A percentile compares a stretch with the other conserved stretches of the same genome.
These are phyloP conservation scores for Erythrophleum fordii DNA, from an alignment of 306 rosid genomes.

Conservation along the genomic window DNA sequence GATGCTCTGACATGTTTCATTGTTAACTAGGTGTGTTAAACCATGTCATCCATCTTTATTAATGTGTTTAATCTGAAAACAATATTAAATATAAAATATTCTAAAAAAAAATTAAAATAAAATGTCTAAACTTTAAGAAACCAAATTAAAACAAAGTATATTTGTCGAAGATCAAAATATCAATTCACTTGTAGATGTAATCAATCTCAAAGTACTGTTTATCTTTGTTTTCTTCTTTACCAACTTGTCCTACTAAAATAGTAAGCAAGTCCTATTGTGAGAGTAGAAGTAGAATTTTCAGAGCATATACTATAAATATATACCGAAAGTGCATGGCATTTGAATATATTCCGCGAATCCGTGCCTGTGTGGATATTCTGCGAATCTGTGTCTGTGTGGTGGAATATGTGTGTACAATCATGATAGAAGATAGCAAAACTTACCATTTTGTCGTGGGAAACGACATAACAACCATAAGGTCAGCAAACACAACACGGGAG, in stretches of 20 bases:
- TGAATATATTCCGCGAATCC: slow-evolving; percentile 30
- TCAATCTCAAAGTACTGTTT: neutral
- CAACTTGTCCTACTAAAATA: slow-evolving; percentile 9
- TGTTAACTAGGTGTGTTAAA: neutral
- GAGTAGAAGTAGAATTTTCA: slow-evolving; percentile 47
- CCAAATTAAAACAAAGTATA: no score
- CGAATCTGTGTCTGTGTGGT: slow-evolving; percentile 34
- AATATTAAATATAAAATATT: no score
- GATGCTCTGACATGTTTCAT: no score
- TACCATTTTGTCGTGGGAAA: slow-evolving; percentile 21
- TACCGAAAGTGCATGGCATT: slow-evolving; percentile 44
- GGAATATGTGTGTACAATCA: slow-evolving; percentile 55
- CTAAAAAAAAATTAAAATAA: no score
- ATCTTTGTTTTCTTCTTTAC: neutral
- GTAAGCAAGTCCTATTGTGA: slow-evolving; percentile 14
- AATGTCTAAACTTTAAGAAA: no score
- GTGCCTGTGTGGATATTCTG: no score
- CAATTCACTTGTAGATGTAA: neutral
- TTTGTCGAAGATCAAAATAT: no score
- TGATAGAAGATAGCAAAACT: slow-evolving; percentile 34
- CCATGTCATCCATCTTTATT: neutral
- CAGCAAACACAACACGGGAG: neutral
- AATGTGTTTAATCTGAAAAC: neutral
- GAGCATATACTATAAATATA: slow-evolving; percentile 31
- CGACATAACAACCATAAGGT: neutral